Conservation (phyloP, 768 basidiomycete species). For the Boletus sp. region DNA sequence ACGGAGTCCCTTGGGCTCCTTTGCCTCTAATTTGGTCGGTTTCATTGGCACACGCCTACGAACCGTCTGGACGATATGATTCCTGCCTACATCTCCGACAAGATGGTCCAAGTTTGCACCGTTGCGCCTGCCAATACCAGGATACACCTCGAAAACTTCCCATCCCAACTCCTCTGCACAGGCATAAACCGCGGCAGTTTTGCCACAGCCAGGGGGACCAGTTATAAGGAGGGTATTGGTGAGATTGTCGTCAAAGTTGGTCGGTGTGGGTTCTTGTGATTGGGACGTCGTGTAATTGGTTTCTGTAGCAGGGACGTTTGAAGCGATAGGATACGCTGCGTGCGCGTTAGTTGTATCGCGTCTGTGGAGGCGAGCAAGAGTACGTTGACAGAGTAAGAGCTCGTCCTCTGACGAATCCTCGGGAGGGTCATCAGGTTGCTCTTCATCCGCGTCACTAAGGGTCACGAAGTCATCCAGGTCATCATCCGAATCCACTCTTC, state of each 20-base stretch:
- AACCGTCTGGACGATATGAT: slow-evolving; percentile 68
- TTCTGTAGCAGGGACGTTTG: slow-evolving; percentile 2
- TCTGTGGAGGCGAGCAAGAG: slow-evolving; percentile 18
- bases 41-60: slow-evolving; percentile 7
- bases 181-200: slow-evolving; percentile 91
- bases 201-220: slow-evolving; percentile 85
- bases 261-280: slow-evolving; percentile 12
- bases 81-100: slow-evolving; percentile 91
- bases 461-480: slow-evolving; percentile 61
- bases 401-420: slow-evolving; percentile 39
- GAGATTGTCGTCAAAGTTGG: slow-evolving; percentile 46
- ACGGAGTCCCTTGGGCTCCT: slow-evolving; percentile 12
- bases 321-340: neutral
- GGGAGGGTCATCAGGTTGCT: slow-evolving; percentile 29
- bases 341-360: neutral
- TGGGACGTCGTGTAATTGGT: slow-evolving; percentile 5
- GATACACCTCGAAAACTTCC: slow-evolving; percentile 96
- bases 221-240: slow-evolving; percentile 84
- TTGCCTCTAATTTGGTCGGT: slow-evolving; percentile 2
- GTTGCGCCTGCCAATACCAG: slow-evolving; percentile 89
- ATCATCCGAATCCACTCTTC: slow-evolving; percentile 51
- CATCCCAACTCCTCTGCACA: slow-evolving; percentile 92
- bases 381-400: slow-evolving; percentile 27
- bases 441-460: slow-evolving; percentile 36
- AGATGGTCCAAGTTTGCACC: slow-evolving; percentile 74